These are phyloP conservation scores for Geotrichum carabidarum DNA, from an alignment of 1,139 yeast species.

Conservation along the genomic window DNA sequence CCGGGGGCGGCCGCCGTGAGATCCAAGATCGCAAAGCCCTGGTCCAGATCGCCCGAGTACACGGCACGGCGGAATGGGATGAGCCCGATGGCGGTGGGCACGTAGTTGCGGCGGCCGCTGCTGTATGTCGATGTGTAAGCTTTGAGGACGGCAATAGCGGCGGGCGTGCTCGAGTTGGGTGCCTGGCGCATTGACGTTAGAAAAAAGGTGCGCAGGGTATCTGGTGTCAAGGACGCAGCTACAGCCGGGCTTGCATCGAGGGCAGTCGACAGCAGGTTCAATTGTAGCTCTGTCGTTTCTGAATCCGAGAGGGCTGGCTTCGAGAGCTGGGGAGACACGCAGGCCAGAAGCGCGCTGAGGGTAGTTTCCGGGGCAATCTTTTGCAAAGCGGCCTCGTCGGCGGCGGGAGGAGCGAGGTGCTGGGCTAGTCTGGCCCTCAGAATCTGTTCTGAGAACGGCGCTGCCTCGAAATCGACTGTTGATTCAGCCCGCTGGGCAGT, in stretches of 20 bases:
- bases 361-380: neutral
- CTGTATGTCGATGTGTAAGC: conserved; percentile 6
- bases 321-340: neutral
- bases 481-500: neutral
- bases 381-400: neutral
- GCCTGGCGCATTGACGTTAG: neutral
- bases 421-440: conserved; percentile 10
- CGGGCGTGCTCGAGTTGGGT: neutral
- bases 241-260: neutral
- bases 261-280: neutral
- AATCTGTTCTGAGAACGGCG: conserved; percentile 2
- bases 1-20: conserved; percentile 52
- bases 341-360: conserved; percentile 5
- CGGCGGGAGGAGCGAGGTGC: neutral
- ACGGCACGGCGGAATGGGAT: conserved; percentile 59
- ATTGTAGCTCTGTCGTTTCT: neutral
- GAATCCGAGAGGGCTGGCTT: neutral
- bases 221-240: neutral
- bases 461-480: conserved; percentile 7
- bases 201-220: conserved; percentile 5
- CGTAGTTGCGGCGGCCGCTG: neutral
- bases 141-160: conserved; percentile 4
- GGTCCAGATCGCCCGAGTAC: conserved; percentile 54
- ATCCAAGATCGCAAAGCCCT: conserved; percentile 56
- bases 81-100: conserved; percentile 42